Conservation (phyloP, 2,329 filamentous ascomycete species). For the Talaromyces albobiverticillius region DNA sequence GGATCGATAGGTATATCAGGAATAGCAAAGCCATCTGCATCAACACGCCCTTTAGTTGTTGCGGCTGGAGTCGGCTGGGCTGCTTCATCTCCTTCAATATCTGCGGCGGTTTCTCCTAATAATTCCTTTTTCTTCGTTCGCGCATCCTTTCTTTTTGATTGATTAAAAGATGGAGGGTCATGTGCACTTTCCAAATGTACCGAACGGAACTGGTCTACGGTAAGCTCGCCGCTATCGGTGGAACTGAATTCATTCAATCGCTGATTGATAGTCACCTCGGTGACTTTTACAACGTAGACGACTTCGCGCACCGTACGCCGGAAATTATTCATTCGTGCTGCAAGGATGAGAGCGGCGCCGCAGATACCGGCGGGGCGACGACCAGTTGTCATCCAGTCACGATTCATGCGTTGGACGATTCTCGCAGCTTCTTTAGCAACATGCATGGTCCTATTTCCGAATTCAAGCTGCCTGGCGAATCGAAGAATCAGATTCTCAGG, state of each 20-base stretch:
- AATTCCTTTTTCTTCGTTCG: slow-evolving; percentile 28
- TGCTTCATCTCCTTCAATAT: slow-evolving; percentile 46
- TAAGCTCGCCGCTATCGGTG: slow-evolving; percentile 79
- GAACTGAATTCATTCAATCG: slow-evolving; percentile 88
- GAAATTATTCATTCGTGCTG: slow-evolving; percentile 97
- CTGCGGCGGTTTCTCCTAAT: slow-evolving; percentile 34
- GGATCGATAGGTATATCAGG: slow-evolving; percentile 51
- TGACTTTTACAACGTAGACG: slow-evolving; percentile 97
- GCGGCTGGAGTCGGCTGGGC: slow-evolving; percentile 15
- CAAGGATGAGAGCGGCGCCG: slow-evolving; percentile 89
- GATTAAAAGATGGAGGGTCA: slow-evolving; percentile 77
- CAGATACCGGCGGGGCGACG: slow-evolving; percentile 91
- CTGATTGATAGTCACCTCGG: slow-evolving; percentile 86
- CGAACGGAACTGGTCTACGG: slow-evolving; percentile 74
- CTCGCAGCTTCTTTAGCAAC: slow-evolving; percentile 86
- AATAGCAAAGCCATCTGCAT: slow-evolving; percentile 68
- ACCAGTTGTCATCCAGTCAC: slow-evolving; percentile 96
- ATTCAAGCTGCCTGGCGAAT: slow-evolving; percentile 89
- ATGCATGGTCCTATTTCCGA: slow-evolving; percentile 73
- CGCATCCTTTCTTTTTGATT: slow-evolving; percentile 55
- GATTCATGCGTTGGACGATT: slow-evolving; percentile 87
- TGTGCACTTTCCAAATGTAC: slow-evolving; percentile 61
- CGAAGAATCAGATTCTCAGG: slow-evolving; percentile 88
- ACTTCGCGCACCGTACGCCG: slow-evolving; percentile 88
- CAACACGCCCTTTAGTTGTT: slow-evolving; percentile 45